Evolutionary conservation across 1,139 yeast genomes (phyloP), one percentile per base, ranked within the genome.

Genomic region (Protomyces arabidopsidicola): DNA sequence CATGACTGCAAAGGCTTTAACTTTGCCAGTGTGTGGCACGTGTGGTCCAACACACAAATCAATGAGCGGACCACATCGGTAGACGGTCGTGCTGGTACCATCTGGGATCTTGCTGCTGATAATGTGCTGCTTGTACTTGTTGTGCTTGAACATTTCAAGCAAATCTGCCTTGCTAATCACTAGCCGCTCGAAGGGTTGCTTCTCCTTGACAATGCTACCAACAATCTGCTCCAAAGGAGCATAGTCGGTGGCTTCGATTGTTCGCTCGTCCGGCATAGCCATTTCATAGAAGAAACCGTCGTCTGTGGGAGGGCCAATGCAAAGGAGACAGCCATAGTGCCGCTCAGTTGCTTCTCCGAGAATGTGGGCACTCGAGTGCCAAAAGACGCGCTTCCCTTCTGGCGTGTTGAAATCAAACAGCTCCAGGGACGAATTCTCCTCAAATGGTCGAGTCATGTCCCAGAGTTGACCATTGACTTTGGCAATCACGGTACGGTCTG

Each of bases 331-430:
- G 69, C 97, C 98, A 75, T 87, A 81, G 76, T 90, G 95, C 75
- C 97, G 88, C 79, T 95, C 99, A 79, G 96, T 87, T 60, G 98
- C 95, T 79, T 95, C 98, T 77, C 99, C 99, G 71, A 95, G 81
- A 67, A 95, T 93, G 78, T 95, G 99, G 65, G 99, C 99, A 70
- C 96, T 87, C 3, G 98, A 93, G 76, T 95, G 99, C 98, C 98
- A 95, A 78, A 95, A 95, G 55, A 93, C 98, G 69, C 85, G 85
- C 75, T 86, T 89, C 8, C 71, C 98, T 74, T 91, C 98, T 24
- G 89, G 90, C 68, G 85, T 75, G 53, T 84, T 87, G 77, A 95
- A 95, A 72, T 86, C 90, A 68, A 85, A 78, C 71, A 90, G 87
- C 75, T 90, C 95, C 69, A 95, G 79, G 55, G 77, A 75, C 59